Percentiles rank a stretch among this genome's conserved stretches.
Evolutionary conservation across 2,329 filamentous ascomycete species (phyloP).

Genomic region (Epicoccum nigrum): DNA sequence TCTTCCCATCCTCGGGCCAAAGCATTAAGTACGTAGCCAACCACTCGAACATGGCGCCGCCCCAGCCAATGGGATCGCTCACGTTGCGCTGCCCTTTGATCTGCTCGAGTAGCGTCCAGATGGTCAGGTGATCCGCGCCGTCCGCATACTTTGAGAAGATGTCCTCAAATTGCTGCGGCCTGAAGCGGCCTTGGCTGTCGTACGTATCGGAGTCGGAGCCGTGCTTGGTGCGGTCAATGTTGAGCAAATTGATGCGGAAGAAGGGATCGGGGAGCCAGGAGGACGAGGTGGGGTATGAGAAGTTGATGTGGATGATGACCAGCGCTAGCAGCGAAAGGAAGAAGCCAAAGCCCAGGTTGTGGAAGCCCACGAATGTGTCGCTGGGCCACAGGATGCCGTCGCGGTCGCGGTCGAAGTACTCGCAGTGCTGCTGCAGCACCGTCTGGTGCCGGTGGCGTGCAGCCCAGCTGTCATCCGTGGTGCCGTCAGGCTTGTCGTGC

Average conservation of each 20-base stretch:
- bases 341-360: slow-evolving; percentile 53
- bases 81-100: slow-evolving; percentile 51
- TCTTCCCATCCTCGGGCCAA: slow-evolving; percentile 61
- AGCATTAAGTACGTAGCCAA: slow-evolving; percentile 60
- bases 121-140: slow-evolving; percentile 49
- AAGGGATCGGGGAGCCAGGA: slow-evolving; percentile 53
- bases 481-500: slow-evolving; percentile 51
- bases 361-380: slow-evolving; percentile 58
- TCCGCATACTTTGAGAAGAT: slow-evolving; percentile 54
- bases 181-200: slow-evolving; percentile 54
- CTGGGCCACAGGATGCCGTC: slow-evolving; percentile 61
- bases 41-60: slow-evolving; percentile 54
- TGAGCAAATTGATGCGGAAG: slow-evolving; percentile 50
- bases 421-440: slow-evolving; percentile 60
- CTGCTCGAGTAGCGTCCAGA: slow-evolving; percentile 48
- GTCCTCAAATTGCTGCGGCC: slow-evolving; percentile 56
- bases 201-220: slow-evolving; percentile 52
- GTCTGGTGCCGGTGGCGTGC: slow-evolving; percentile 49
- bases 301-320: slow-evolving; percentile 56
- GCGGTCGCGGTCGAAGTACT: slow-evolving; percentile 59
- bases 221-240: slow-evolving; percentile 53
- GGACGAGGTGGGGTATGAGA: slow-evolving; percentile 57
- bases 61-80: slow-evolving; percentile 55
- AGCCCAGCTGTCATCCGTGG: slow-evolving; percentile 48
- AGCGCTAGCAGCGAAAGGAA: slow-evolving; percentile 53